A percentile compares a stretch with the other conserved stretches of the same genome.
These are phyloP conservation scores for Sanguinoderma infundibulare DNA, from an alignment of 1,284 basidiomycete genomes.

Conservation along the genomic window DNA sequence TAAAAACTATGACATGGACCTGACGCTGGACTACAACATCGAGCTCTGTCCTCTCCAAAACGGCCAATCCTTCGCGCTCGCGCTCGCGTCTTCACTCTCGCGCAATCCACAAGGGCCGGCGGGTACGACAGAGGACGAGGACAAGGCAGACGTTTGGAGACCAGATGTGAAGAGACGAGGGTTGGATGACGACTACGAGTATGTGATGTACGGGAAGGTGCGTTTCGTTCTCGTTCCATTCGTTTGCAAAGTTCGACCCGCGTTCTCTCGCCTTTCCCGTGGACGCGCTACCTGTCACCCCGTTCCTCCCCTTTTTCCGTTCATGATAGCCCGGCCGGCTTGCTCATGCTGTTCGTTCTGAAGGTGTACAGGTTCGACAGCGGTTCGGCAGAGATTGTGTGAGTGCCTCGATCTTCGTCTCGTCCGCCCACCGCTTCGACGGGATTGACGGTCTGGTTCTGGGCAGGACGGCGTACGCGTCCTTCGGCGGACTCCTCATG, in stretches of 20 bases:
- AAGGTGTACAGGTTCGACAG: conserved; percentile 98
- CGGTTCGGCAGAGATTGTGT: conserved; percentile 83
- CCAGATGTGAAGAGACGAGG: conserved; percentile 90
- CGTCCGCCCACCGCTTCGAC: conserved; percentile 8
- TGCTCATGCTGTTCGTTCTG: conserved; percentile 17
- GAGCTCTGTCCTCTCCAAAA: conserved; percentile 80
- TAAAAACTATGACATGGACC: conserved; percentile 87
- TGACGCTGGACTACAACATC: conserved; percentile 90
- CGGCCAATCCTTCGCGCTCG: conserved; percentile 83
- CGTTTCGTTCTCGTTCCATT: too few relatives aligned
- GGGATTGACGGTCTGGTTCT: background rate
- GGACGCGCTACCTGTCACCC: background rate
- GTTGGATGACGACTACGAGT: conserved; percentile 96
- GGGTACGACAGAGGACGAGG: conserved; percentile 55
- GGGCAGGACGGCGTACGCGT: conserved; percentile 89
- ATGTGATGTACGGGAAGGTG: conserved; percentile 99
- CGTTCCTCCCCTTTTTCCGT: background rate
- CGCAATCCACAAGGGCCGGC: conserved; percentile 56
- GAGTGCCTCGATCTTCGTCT: conserved; percentile 37
- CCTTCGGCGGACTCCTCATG: conserved; percentile 97
- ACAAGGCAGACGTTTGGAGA: conserved; percentile 85
- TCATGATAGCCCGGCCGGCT: background rate
- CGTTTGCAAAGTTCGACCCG: too few relatives aligned
- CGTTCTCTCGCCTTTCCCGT: too few relatives aligned
- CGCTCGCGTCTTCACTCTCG: conserved; percentile 83